A percentile compares a stretch with the other conserved stretches of the same genome.
phyloP scores from a whole-genome alignment of 2,329 filamentous ascomycete genomes.

The Orbilia brochopaga region DNA sequence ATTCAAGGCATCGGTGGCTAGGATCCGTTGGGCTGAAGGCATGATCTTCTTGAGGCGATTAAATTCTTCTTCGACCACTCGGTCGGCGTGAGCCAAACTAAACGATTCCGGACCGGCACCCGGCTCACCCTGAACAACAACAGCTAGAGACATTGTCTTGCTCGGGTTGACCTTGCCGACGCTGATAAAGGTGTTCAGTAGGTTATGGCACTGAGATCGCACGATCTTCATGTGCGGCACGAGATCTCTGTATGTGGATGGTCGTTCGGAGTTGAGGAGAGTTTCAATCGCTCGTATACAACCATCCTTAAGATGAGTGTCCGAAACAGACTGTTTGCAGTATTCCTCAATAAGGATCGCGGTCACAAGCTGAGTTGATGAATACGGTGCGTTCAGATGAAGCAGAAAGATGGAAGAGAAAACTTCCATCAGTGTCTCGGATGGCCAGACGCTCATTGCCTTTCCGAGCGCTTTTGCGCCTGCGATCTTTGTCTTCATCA shows the following conservation, averaged over 20 bases:
- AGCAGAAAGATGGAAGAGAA: conserved; percentile 72
- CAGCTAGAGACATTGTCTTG: conserved; percentile 79
- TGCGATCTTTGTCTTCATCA: conserved; percentile 87
- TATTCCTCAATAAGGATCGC: conserved; percentile 89
- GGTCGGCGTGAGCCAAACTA: conserved; percentile 84
- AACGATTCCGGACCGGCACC: conserved; percentile 93
- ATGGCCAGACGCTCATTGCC: conserved; percentile 78
- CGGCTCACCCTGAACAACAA: conserved; percentile 90
- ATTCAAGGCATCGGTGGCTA: conserved; percentile 76
- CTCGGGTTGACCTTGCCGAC: conserved; percentile 78
- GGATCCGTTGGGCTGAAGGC: conserved; percentile 83
- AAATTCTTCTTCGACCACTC: conserved; percentile 82
- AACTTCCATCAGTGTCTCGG: conserved; percentile 64
- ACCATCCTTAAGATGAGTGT: conserved; percentile 60
- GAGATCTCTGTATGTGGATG: conserved; percentile 83
- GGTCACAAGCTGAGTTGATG: conserved; percentile 83
- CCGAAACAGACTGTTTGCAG: conserved; percentile 65
- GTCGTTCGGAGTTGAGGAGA: conserved; percentile 81
- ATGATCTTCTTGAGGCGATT: conserved; percentile 87
- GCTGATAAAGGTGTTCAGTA: conserved; percentile 90
- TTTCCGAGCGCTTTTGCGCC: conserved; percentile 85
- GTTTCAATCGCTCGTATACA: conserved; percentile 72
- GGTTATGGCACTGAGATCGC: conserved; percentile 85
- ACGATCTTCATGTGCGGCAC: conserved; percentile 88
- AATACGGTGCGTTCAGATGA: conserved; percentile 73